Evolutionary conservation across 179 eudicot genomes (phyloP).

Genomic region (Beta corolliflora): DNA sequence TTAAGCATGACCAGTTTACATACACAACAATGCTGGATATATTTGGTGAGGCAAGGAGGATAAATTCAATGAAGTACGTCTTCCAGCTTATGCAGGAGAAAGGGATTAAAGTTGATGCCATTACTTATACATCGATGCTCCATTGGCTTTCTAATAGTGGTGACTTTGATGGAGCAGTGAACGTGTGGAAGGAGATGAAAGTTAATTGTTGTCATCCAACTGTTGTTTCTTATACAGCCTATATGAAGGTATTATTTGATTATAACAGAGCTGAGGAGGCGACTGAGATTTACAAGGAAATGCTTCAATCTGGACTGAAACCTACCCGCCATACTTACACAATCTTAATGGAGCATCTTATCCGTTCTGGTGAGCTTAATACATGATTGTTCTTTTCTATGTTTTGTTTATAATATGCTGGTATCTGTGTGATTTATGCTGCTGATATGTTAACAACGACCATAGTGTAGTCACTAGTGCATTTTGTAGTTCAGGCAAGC

Average conservation of each 20-base stretch:
- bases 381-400: slow-evolving; percentile 4
- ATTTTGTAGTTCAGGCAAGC: background rate
- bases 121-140: slow-evolving; percentile 70
- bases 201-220: slow-evolving; percentile 57
- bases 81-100: slow-evolving; percentile 78
- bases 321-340: slow-evolving; percentile 84
- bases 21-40: slow-evolving; percentile 89
- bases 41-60: slow-evolving; percentile 85
- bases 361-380: slow-evolving; percentile 60
- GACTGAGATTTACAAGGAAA: slow-evolving; percentile 62
- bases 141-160: slow-evolving; percentile 86
- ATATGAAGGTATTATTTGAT: slow-evolving; percentile 71
- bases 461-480: background rate
- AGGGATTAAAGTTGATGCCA: slow-evolving; percentile 58
- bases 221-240: slow-evolving; percentile 83
- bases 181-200: slow-evolving; percentile 77
- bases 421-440: background rate
- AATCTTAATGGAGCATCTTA: slow-evolving; percentile 81
- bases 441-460: no score
- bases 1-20: slow-evolving; percentile 80
- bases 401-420: background rate
- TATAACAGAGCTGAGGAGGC: slow-evolving; percentile 66
- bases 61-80: slow-evolving; percentile 67
- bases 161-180: slow-evolving; percentile 66
- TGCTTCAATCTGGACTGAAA: slow-evolving; percentile 59